Percentiles rank a stretch among this genome's conserved stretches.
Evolutionary conservation across 768 basidiomycete species (phyloP).

Genomic region (Saitozyma podzolica): DNA sequence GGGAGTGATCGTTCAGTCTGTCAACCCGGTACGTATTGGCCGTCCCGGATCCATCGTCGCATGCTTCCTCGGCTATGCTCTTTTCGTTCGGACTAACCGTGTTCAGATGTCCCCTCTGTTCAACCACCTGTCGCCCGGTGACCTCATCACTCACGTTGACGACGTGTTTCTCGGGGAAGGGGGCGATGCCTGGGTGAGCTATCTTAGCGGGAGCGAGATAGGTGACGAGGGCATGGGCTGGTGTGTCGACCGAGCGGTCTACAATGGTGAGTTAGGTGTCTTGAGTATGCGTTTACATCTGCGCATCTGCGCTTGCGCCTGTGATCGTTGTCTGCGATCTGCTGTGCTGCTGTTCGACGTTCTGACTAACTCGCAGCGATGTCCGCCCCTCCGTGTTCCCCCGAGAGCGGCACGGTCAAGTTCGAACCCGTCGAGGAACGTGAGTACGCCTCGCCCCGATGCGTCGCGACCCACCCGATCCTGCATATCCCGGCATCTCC

Average conservation of each 20-base stretch:
- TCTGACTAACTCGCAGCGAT: not conserved
- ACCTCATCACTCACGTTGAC: slow-evolving; percentile 67
- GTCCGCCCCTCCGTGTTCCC: slow-evolving; percentile 58
- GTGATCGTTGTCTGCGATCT: slow-evolving; percentile 6
- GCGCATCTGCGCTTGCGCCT: not conserved
- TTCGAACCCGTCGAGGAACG: slow-evolving; percentile 18
- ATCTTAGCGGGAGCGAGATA: slow-evolving; percentile 59
- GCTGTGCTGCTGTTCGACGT: slow-evolving; percentile 3
- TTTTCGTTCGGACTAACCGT: not conserved
- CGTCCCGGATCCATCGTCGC: not conserved
- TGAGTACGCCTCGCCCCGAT: slow-evolving; percentile 13
- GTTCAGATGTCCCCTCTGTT: slow-evolving; percentile 64
- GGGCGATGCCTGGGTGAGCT: slow-evolving; percentile 28
- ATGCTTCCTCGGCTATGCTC: not conserved
- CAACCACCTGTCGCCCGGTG: slow-evolving; percentile 61
- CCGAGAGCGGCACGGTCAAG: slow-evolving; percentile 51
- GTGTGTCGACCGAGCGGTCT: slow-evolving; percentile 58
- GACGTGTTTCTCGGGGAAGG: slow-evolving; percentile 58
- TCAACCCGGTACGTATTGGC: slow-evolving; percentile 59
- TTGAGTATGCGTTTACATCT: not conserved
- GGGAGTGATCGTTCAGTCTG: slow-evolving; percentile 62
- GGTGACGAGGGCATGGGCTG: slow-evolving; percentile 58
- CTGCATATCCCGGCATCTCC: slow-evolving; percentile 30
- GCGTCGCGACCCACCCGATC: slow-evolving; percentile 37
- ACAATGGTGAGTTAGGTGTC: slow-evolving; percentile 44